phyloP scores from a whole-genome alignment of 148 eudicot species.

The Vaccinium darrowii region DNA sequence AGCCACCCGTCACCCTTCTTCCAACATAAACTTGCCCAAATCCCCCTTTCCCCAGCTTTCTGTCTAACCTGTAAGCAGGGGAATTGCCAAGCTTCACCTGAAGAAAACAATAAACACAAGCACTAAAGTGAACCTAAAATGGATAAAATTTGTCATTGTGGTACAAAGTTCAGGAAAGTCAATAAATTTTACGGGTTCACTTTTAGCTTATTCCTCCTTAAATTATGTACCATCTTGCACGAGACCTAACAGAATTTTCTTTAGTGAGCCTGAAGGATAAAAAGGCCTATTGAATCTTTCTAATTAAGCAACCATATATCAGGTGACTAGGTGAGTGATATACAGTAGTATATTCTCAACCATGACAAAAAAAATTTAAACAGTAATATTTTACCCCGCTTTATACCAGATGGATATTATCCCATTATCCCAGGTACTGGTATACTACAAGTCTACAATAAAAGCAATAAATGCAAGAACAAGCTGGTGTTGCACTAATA shows the following conservation, averaged over 20 bases:
- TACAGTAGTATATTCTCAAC: not conserved
- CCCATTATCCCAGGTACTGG: too few species aligned
- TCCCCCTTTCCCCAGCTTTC: conserved; percentile 64
- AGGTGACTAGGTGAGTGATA: not conserved
- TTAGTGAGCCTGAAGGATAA: not conserved
- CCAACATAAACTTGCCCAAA: conserved; percentile 70
- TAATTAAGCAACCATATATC: not conserved
- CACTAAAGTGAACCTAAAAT: not conserved
- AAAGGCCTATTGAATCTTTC: not conserved
- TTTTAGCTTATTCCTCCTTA: not conserved
- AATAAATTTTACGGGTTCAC: not conserved
- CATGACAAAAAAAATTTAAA: not conserved
- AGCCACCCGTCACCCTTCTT: conserved; percentile 40
- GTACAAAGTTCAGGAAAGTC: not conserved
- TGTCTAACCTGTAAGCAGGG: conserved; percentile 51
- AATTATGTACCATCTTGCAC: not conserved
- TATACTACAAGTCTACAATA: not conserved
- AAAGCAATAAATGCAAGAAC: not conserved
- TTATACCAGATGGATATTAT: not conserved
- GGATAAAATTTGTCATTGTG: not conserved
- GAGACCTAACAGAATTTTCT: not conserved
- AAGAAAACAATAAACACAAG: conserved; percentile 9
- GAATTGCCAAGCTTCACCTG: conserved; percentile 59
- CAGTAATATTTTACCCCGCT: not conserved
- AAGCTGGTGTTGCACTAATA: not conserved